A percentile compares a stretch with the other conserved stretches of the same genome.
phyloP scores from a whole-genome alignment of 2,329 filamentous ascomycete genomes.

The Tolypocladium sp. region DNA sequence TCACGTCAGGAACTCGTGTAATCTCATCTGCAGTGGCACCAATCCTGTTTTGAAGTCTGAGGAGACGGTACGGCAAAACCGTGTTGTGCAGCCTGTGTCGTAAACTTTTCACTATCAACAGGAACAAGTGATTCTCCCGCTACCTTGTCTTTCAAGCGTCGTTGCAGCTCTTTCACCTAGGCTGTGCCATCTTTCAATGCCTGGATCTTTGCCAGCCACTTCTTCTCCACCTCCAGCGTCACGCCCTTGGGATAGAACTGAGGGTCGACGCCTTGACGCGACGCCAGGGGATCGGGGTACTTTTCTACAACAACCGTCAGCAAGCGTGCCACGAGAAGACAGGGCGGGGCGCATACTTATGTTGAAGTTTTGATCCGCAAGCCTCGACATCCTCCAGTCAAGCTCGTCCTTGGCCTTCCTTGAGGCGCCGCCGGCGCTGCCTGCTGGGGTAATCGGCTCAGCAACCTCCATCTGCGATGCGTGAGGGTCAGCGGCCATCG shows the following conservation, averaged over 20 bases:
- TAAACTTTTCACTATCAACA: background rate
- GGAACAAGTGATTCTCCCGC: no score
- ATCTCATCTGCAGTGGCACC: background rate
- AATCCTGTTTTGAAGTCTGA: background rate
- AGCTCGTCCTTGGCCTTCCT: constrained; percentile 35
- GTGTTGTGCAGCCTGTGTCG: background rate
- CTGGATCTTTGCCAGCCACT: constrained; percentile 25
- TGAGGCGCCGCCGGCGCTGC: constrained; percentile 14
- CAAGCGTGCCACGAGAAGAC: background rate
- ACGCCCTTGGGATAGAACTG: constrained; percentile 27
- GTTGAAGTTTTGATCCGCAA: constrained; percentile 37
- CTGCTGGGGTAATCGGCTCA: constrained; percentile 6
- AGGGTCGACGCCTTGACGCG: constrained; percentile 21
- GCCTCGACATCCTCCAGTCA: constrained; percentile 24
- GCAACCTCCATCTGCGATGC: constrained; percentile 12
- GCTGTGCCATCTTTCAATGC: constrained; percentile 1
- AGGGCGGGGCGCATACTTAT: constrained; percentile 16
- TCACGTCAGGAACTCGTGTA: background rate
- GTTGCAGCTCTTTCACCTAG: background rate
- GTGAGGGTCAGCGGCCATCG: constrained; percentile 11
- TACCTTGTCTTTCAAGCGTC: background rate
- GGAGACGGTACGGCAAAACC: background rate
- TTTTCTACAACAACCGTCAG: constrained; percentile 18
- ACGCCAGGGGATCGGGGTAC: constrained; percentile 38
- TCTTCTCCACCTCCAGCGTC: constrained; percentile 30